Base-by-base conservation (phyloP, 2,329 filamentous ascomycete species). In the Tricladium varicosporioides region DNA sequence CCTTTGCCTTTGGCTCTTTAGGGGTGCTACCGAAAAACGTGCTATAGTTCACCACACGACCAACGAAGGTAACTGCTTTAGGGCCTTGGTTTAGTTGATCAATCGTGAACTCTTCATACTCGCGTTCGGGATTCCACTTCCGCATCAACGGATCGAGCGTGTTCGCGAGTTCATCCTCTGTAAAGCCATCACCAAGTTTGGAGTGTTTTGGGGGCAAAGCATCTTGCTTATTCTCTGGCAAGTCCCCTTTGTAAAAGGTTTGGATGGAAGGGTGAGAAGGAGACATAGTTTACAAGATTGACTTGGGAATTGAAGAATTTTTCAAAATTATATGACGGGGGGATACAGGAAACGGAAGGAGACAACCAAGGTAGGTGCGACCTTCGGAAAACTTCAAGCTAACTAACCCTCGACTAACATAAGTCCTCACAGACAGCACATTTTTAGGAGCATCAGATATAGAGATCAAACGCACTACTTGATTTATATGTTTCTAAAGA, bases 41-140 rank as follows among this genome's bases (percentile, higher is more conserved):
- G 48, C 71, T 78, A 60, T 83, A 76, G 65, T 85, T 85, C 10
- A 82, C 80, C 11, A 86, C 67, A 27, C 83, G 74, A 1, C 83
- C 83, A 36, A 73, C 75, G 56, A 86, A 79, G 2, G 73, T 73
- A 31, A 84, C 75, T 51, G 77, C 72, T 32, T 71, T 71, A 0
- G 78, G 78, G 0, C 83, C 83, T 1, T 77, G 72, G 36, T 77
- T 61, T 1, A 86, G 71, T 4, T 76, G 67, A 5, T 70, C 73
- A 32, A 85, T 80, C 2, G 73, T 67, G 1, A 73, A 67, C 57
- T 78, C 73, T 55, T 80, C 72, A 55, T 83, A 83, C 7, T 74
- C 69, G 13, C 75, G 70, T 2, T 70, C 65, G 0, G 80, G 80
- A 18, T 73, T 67, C 73, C 75, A 77, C 5, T 65, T 60, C 3